Evolutionary conservation across 352 stramenopile species (phyloP), one percentile per base, ranked within the genome.

Genomic region (Plasmopara halstedii): DNA sequence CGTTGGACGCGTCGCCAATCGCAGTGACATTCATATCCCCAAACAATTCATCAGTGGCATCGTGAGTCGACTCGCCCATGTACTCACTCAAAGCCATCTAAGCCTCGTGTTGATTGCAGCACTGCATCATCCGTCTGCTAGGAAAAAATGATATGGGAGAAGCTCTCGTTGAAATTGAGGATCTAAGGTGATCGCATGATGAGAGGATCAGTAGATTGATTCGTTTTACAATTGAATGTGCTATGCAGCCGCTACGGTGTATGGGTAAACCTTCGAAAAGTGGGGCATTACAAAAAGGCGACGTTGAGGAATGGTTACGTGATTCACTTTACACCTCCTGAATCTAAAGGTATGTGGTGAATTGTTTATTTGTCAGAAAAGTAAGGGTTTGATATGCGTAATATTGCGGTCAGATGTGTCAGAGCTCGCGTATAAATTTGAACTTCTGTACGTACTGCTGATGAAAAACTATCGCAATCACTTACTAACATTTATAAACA

Each of bases 301-400:
- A 13, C 14, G 23, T 15, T 87, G 1, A 41, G 56, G 18, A 44
- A 62, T 2, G 73, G 70, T 19, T 42, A 55, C 22, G 63, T 61
- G 15, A 54, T 89, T n/a, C 58, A 85, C 50, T 74, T 89, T 10
- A 73, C 70, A 0, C 50, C 46, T 13, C 77, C 77, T 0, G 45
- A 56, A 7, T 32, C 62, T 0, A 40, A 52, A 50, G 42, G 44
- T 53, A 56, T 19, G 46, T 44, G 26, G 14, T 9, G 14, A 14
- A 2, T 21, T 36, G 22, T 32, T 27, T 22, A 4, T 47, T 6
- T 8, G n/a, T 19, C 15, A 18, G 1, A 32, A 26, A 10, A 2
- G 0, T 13, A 17, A 25, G 7, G 11, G 13, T 37, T 21, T n/a
- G n/a, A n/a, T n/a, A n/a, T n/a, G n/a, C n/a, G n/a, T n/a, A n/a